Percentiles rank a stretch among this genome's conserved stretches.
phyloP scores from a whole-genome alignment of 2,329 filamentous ascomycete species.

The Furcasterigmium sp. region DNA sequence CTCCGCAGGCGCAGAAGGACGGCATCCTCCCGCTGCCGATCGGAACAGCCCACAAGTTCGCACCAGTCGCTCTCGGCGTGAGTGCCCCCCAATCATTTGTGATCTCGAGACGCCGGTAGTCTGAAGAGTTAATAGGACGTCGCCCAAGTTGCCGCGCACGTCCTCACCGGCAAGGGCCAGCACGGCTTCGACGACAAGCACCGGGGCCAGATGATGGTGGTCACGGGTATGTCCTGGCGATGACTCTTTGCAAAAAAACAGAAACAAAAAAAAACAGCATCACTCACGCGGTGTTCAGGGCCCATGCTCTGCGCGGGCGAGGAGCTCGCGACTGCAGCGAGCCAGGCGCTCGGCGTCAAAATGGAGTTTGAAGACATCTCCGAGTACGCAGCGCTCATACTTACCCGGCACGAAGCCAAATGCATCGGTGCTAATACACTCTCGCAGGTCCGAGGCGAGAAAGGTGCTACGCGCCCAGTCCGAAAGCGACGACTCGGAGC shows the following conservation, averaged over 20 bases:
- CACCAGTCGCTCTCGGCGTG: constrained; percentile 41
- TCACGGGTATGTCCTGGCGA: constrained; percentile 39
- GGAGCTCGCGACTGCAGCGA: constrained; percentile 40
- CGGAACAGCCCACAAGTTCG: constrained; percentile 41
- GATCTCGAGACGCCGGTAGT: too few relatives aligned
- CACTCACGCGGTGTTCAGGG: too few relatives aligned
- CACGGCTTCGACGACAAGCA: constrained; percentile 44
- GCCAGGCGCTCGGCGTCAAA: constrained; percentile 33
- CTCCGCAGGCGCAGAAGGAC: constrained; percentile 36
- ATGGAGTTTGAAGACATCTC: constrained; percentile 41
- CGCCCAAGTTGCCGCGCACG: constrained; percentile 40
- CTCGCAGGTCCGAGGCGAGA: constrained; percentile 11
- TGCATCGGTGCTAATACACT: too few relatives aligned
- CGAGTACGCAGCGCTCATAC: constrained; percentile 24
- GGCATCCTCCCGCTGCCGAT: constrained; percentile 40
- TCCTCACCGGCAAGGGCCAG: constrained; percentile 39
- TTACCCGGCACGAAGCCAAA: too few relatives aligned
- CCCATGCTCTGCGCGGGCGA: constrained; percentile 39
- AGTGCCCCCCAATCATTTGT: constrained; percentile 6
- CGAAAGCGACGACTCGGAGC: constrained; percentile 30
- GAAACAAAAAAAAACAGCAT: background rate
- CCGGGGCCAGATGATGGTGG: constrained; percentile 45
- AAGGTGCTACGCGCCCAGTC: constrained; percentile 22
- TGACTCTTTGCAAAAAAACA: background rate
- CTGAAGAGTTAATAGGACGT: too few relatives aligned